Evolutionary conservation across 164 flowering plant genomes (phyloP).

Genomic region (Vitis labrusca): DNA sequence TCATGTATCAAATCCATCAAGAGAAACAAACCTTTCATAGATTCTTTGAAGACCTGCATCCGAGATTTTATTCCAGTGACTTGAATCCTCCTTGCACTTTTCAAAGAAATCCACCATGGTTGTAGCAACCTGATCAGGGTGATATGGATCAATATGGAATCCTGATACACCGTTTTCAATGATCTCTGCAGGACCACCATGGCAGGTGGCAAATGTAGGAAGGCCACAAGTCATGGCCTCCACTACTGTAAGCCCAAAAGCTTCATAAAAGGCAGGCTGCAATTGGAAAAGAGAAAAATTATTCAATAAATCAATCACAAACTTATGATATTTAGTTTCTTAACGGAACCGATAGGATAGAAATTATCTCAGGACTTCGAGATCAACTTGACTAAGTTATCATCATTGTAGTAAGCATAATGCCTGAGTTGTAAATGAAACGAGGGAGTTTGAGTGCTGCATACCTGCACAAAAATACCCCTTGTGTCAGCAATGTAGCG

Average conservation of each 20-base stretch:
- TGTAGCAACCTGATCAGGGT: slow-evolving; percentile 69
- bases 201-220: slow-evolving; percentile 95
- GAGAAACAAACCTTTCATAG: slow-evolving; percentile 56
- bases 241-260: slow-evolving; percentile 95
- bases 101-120: slow-evolving; percentile 63
- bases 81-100: slow-evolving; percentile 59
- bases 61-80: slow-evolving; percentile 74
- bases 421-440: neutral
- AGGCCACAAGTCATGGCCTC: slow-evolving; percentile 99
- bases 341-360: too few relatives aligned
- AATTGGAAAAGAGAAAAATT: neutral
- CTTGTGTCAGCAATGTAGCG: slow-evolving; percentile 88
- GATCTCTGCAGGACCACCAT: slow-evolving; percentile 97
- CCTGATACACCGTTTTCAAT: slow-evolving; percentile 91
- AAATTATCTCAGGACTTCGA: too few relatives aligned
- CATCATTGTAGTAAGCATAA: neutral
- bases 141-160: slow-evolving; percentile 94
- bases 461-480: slow-evolving; percentile 93
- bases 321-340: too few relatives aligned
- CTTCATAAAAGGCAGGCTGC: slow-evolving; percentile 97
- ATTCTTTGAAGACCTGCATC: slow-evolving; percentile 63
- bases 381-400: too few relatives aligned
- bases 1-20: neutral
- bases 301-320: too few relatives aligned
- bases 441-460: neutral